Conservation (phyloP, 73 alveolate species). For the Urostyla sp. region DNA sequence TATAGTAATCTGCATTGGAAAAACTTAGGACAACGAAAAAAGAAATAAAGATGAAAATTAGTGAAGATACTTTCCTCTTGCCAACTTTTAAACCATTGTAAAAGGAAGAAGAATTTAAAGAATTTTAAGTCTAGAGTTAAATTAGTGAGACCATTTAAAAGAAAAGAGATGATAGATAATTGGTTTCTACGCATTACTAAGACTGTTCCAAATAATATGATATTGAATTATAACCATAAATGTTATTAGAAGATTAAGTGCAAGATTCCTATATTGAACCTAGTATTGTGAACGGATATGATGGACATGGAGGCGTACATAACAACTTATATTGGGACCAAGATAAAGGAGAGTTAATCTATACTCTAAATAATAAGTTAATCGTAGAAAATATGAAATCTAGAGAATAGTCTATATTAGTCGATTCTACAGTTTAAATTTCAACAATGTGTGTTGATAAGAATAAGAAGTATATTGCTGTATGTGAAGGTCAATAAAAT, state of each 20-base stretch:
- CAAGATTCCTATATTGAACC: slow-evolving; percentile 51
- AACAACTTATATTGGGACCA: slow-evolving; percentile 82
- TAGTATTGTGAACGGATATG: slow-evolving; percentile 34
- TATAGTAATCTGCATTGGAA: slow-evolving; percentile 10
- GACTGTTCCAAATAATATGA: slow-evolving; percentile 15
- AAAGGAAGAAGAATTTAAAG: too few species aligned
- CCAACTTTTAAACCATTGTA: slow-evolving; percentile 13
- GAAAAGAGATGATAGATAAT: slow-evolving; percentile 4
- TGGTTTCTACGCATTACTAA: slow-evolving; percentile 36
- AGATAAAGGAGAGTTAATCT: slow-evolving; percentile 77
- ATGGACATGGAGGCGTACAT: slow-evolving; percentile 58
- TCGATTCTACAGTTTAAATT: slow-evolving; percentile 68
- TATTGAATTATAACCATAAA: slow-evolving; percentile 39
- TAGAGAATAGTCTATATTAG: slow-evolving; percentile 67
- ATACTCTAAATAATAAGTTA: slow-evolving; percentile 75
- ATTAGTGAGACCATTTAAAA: too few species aligned
- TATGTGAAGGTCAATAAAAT: slow-evolving; percentile 73
- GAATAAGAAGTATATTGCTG: slow-evolving; percentile 68
- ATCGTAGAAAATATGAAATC: slow-evolving; percentile 72
- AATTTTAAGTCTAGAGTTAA: too few species aligned
- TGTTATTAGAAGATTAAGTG: slow-evolving; percentile 62
- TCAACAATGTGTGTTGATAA: slow-evolving; percentile 72
- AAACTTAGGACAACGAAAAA: slow-evolving; percentile 37
- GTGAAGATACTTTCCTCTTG: slow-evolving; percentile 12
- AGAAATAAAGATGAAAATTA: slow-evolving; percentile 17